Percentiles rank a stretch among this genome's conserved stretches.
Conservation (phyloP, 495 filamentous ascomycete genomes). For the Neurospora africana region DNA sequence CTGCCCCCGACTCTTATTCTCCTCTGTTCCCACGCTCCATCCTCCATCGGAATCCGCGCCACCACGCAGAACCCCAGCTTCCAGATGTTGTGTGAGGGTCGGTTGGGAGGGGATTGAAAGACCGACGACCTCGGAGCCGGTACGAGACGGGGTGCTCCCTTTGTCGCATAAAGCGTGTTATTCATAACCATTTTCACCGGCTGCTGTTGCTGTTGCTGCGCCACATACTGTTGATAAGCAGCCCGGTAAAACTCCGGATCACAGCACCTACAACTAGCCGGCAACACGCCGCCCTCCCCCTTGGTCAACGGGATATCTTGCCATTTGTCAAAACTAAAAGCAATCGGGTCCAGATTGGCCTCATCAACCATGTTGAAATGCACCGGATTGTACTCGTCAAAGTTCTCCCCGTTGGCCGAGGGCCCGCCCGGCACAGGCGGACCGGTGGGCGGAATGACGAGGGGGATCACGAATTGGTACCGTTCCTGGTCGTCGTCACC, state of each 20-base stretch:
- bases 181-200: not conserved
- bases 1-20: not conserved
- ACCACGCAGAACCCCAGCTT: not conserved
- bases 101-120: not conserved
- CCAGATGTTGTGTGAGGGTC: not conserved
- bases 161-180: not conserved
- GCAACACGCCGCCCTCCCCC: not conserved
- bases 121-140: not conserved
- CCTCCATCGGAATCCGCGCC: not conserved
- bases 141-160: not conserved
- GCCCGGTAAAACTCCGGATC: not conserved
- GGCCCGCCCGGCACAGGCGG: not conserved
- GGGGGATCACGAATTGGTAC: not conserved
- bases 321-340: not conserved
- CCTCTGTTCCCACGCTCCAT: not conserved
- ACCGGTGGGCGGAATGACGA: not conserved
- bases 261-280: not conserved
- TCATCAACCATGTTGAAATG: not conserved
- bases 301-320: not conserved
- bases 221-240: not conserved
- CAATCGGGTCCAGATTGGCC: not conserved
- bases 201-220: not conserved
- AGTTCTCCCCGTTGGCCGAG: not conserved
- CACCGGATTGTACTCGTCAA: not conserved
- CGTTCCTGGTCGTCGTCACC: not conserved